Evolutionary conservation across 2,329 filamentous ascomycete genomes (phyloP), one percentile per base, ranked within the genome.

Genomic region (Tolypocladium tropicale): DNA sequence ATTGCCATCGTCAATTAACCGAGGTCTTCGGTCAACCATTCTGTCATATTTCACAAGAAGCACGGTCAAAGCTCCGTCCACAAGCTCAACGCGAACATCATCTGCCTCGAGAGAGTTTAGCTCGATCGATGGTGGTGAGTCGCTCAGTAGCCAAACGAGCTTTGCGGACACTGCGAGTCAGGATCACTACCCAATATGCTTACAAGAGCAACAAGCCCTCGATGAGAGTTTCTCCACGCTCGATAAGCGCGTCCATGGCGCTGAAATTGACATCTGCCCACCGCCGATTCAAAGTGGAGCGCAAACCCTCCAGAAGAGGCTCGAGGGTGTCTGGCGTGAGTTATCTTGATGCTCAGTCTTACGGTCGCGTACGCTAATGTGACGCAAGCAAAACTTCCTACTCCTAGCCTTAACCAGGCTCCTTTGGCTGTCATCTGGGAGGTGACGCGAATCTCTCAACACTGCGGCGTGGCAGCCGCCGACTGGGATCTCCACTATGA

Each of bases 341-440:
- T 70, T 6, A 10, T 28, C 28, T 33, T 21, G 46, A 16, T 32
- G 46, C 18, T 10, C 21, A 11, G 28, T 10, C 14, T 32, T 53
- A 32, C 33, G 2, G 28, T 14, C 25, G 28, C n/a, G 12, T 36
- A 12, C 23, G 18, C 21, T 55, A 16, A 43, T 16, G 12, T 25
- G 11, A 23, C 37, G 25, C 4, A 57, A 75, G 74, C 74, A 0
- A 66, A 61, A n/a, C 70, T 76, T 9, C 76, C 77, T 0, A 57
- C 59, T 16, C 53, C 58, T 0, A 70, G 70, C 54, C 66, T 80
- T 4, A 69, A 72, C 3, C 53, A 68, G 0, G 78, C 77, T 0
- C 78, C 80, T 0, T 67, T 82, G 3, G 72, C 74, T 2, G 69
- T 82, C 6, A 62, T 74, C 4, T 83, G 80, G 80, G 80, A 83